Evolutionary conservation across 305 asterid genomes (phyloP), one percentile per base, ranked within the genome.

Genomic region (Fraxinus angustifolia): DNA sequence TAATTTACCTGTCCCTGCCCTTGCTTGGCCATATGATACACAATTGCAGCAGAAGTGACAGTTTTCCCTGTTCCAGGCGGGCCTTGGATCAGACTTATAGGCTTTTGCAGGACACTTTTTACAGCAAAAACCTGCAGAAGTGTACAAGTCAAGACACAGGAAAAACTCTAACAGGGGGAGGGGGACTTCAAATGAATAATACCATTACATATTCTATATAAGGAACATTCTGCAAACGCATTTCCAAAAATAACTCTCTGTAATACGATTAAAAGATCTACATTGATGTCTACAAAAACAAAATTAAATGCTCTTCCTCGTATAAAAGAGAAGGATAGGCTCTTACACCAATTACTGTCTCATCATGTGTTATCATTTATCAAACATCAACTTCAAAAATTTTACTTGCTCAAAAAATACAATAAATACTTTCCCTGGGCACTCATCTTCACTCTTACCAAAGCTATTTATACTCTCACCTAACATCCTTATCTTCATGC

Each of bases 61-160:
- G 99, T 96, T 91, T 96, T 96, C 79, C 99, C 99, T 75, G 98
- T 96, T 83, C 99, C 99, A 26, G 98, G 98, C 16, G 98, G 98
- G 60, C 99, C 99, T 89, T 96, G 99, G 86, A 96, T 96, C 79
- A 96, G 91, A 91, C 97, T 96, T 76, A 96, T 90, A 73, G 99
- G 99, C 90, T 96, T 96, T 79, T 96, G 98, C 17, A 94, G 91
- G 79, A 96, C 99, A 88, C 98, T 96, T 90, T 96, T 96, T 79
- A 96, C 99, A 81, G 99, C 99, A 91, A 91, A 94, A 83, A 96
- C 98, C 99, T 96, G 85, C 4, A 28, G 40, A 21, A 45, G 68
- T 67, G 77, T 80, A 53, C 82, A 87, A 78, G 45, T 56, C 19
- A 73, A 53, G 38, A 78, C 56, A 62, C 33, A 1, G 17, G 75